Evolutionary conservation across 1,284 basidiomycete genomes (phyloP).

Genomic region (Cerrena zonata): DNA sequence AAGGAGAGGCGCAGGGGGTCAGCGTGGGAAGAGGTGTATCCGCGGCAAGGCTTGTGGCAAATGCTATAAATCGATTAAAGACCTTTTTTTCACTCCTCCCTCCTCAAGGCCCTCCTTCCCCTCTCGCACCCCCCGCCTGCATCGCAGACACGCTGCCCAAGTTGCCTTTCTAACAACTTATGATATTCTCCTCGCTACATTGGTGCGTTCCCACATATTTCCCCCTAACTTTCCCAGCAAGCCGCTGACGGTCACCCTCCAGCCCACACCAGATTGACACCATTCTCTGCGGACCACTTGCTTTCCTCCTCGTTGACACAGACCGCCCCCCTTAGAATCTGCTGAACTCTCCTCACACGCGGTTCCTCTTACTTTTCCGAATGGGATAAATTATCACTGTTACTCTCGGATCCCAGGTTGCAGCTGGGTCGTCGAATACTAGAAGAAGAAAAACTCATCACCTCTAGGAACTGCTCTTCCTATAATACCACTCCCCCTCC

Average conservation of each 20-base stretch:
- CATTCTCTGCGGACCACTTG: constrained; percentile 61
- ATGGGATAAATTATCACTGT: constrained; percentile 60
- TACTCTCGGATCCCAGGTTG: constrained; percentile 33
- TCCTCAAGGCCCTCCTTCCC: neutral
- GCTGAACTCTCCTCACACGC: constrained; percentile 8
- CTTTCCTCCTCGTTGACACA: constrained; percentile 54
- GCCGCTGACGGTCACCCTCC: constrained; percentile 11
- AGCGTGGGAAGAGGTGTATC: neutral
- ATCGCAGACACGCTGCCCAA: constrained; percentile 10
- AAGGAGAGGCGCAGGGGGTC: no score
- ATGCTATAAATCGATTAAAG: neutral
- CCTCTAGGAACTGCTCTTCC: constrained; percentile 5
- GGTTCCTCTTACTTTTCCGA: constrained; percentile 19
- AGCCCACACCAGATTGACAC: constrained; percentile 45
- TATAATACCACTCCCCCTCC: constrained; percentile 13
- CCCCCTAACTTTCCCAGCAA: constrained; percentile 3
- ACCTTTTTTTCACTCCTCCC: neutral
- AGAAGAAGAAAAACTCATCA: constrained; percentile 11
- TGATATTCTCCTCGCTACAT: constrained; percentile 22
- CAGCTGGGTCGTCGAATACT: constrained; percentile 22
- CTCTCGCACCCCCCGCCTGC: constrained; percentile 7
- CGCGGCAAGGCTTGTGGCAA: neutral
- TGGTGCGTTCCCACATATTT: constrained; percentile 17
- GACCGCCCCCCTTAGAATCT: constrained; percentile 70
- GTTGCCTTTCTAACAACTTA: constrained; percentile 15